phyloP scores from a whole-genome alignment of 768 basidiomycete species.

The Lentinula boryana region DNA sequence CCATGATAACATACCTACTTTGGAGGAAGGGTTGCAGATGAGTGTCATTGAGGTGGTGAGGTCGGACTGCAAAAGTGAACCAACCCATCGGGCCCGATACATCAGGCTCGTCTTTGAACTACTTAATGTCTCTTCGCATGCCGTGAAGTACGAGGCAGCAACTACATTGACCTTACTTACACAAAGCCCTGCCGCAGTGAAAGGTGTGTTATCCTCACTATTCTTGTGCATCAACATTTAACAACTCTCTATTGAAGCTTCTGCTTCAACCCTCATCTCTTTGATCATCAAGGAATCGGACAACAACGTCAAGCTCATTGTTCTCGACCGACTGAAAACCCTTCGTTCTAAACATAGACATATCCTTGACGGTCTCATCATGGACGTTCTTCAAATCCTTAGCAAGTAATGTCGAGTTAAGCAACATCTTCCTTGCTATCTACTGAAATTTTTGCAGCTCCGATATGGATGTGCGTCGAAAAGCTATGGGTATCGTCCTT shows the following conservation, averaged over 20 bases:
- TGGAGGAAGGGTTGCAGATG: conserved; percentile 96
- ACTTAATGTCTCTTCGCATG: conserved; percentile 81
- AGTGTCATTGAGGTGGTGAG: conserved; percentile 91
- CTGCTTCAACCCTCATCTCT: conserved; percentile 82
- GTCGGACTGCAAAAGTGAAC: conserved; percentile 82
- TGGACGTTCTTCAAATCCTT: conserved; percentile 91
- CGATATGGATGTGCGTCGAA: conserved; percentile 94
- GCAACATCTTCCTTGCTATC: not conserved
- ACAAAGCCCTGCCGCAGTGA: conserved; percentile 92
- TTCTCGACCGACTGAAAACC: conserved; percentile 82
- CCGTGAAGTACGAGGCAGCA: conserved; percentile 97
- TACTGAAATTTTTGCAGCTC: conserved; percentile 41
- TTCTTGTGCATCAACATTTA: not conserved
- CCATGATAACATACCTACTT: conserved; percentile 71
- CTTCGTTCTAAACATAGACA: conserved; percentile 82
- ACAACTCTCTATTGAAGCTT: conserved; percentile 46
- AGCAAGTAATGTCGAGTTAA: conserved; percentile 46
- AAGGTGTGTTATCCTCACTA: conserved; percentile 48
- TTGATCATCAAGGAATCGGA: conserved; percentile 94
- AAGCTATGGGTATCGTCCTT: conserved; percentile 84
- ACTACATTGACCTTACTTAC: conserved; percentile 91
- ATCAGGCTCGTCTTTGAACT: conserved; percentile 93
- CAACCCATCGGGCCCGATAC: conserved; percentile 84
- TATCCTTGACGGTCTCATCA: conserved; percentile 85
- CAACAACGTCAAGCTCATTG: conserved; percentile 98